Base-by-base conservation (phyloP, 495 filamentous ascomycete genomes). In the Talaromyces trachyspermus region DNA sequence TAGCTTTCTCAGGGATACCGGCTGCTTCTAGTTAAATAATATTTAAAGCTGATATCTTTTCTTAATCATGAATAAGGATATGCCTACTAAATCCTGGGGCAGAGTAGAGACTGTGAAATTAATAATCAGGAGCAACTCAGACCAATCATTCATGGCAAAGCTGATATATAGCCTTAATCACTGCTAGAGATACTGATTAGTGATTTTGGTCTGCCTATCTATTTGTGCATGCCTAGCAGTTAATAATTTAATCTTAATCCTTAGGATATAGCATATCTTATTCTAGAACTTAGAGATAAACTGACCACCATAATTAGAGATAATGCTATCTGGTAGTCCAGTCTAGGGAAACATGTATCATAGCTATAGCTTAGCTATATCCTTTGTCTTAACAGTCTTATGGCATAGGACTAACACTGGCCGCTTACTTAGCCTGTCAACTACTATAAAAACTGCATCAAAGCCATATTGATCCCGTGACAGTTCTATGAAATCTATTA, bases 231-330 rank as follows among this genome's bases (percentile, higher is more conserved):
- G 37, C 2, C 22, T 9, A 4, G n/a, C 37, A 15, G n/a, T 40
- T 12, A 17, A 40, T 25, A 25, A 25, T 8, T 40, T 40, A 9
- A 40, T 20, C 37, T 40, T 40, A 40, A 40, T 40, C 29, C 29
- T 9, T n/a, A 33, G n/a, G n/a, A 33, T 33, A n/a, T n/a, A n/a
- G n/a, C n/a, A n/a, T n/a, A n/a, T n/a, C n/a, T n/a, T n/a, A n/a
- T n/a, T n/a, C n/a, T 5, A 32, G 14, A 12, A 4, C 10, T 32
- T 5, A 12, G 11, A 32, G 10, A 5, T 32, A 32, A 32, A 12
- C 29, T 12, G 11, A 9, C 10, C 14, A 32, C 14, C 11, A 32
- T 3, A 5, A 12, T 32, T 12, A 12, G 11, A 5, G 29, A 3
- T 32, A 12, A 12, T 3, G 3, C 29, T n/a, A 32, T 32, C 14